Conservation (phyloP, 129 eudicot genomes). For the Heracleum sosnowskyi region DNA sequence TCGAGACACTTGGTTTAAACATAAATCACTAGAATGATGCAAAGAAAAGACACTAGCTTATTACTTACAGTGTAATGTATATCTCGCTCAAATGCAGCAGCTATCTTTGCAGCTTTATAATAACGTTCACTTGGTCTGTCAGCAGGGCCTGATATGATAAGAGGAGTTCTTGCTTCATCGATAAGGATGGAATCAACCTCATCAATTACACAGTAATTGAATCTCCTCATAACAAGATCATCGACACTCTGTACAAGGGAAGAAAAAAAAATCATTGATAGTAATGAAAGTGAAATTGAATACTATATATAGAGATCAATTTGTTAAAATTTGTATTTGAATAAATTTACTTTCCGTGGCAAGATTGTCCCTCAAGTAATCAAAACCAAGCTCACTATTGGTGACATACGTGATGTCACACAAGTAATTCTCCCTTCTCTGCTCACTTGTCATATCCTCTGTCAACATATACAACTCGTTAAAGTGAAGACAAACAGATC, state of each 20-base stretch:
- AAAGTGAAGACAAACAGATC: constrained; percentile 14
- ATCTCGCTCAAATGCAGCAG: constrained; percentile 89
- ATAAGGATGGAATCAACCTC: constrained; percentile 98
- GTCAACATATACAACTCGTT: constrained; percentile 25
- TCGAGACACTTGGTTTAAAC: not conserved
- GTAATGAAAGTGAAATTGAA: constrained; percentile 9
- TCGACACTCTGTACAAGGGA: constrained; percentile 73
- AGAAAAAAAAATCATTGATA: not conserved
- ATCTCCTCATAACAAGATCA: constrained; percentile 91
- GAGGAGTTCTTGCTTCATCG: constrained; percentile 99
- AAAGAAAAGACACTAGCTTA: constrained; percentile 10
- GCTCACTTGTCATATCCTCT: constrained; percentile 98
- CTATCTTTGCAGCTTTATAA: constrained; percentile 99
- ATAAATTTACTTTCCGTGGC: constrained; percentile 95
- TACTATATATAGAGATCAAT: constrained; percentile 9
- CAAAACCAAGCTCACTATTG: constrained; percentile 99
- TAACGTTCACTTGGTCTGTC: constrained; percentile 96
- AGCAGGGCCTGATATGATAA: constrained; percentile 98
- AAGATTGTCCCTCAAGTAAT: constrained; percentile 97
- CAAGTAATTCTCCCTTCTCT: constrained; percentile 90
- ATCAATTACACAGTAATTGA: constrained; percentile 92
- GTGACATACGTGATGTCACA: constrained; percentile 99
- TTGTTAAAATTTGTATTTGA: not conserved
- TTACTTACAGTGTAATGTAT: constrained; percentile 86
- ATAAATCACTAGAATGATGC: not conserved